phyloP scores from a whole-genome alignment of 192 early-diverging fungal species.

The Coemansia sp. region DNA sequence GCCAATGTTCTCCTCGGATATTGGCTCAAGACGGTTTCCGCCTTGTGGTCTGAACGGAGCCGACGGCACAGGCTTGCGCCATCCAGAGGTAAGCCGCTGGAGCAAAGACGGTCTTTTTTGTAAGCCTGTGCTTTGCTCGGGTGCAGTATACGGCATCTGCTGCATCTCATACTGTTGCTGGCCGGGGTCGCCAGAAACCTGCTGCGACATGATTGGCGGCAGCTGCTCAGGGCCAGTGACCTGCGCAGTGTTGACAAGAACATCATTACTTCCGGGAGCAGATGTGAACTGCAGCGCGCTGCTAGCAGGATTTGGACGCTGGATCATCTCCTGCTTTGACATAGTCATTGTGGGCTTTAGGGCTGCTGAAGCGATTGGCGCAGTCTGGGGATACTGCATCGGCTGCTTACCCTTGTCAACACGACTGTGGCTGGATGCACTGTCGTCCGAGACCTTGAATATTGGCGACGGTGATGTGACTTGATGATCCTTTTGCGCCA shows the following conservation, averaged over 20 bases:
- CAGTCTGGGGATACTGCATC: neutral
- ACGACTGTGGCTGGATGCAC: neutral
- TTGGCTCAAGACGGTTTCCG: constrained; percentile 14
- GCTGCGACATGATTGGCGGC: constrained; percentile 3
- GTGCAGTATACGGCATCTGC: constrained; percentile 4
- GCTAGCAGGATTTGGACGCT: constrained; percentile 7
- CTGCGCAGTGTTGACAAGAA: constrained; percentile 23
- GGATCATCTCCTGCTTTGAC: constrained; percentile 24
- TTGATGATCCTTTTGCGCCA: constrained; percentile 1
- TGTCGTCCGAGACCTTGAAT: constrained; percentile 9
- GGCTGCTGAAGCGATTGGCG: neutral
- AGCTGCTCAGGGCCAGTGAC: neutral
- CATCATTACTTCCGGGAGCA: constrained; percentile 4
- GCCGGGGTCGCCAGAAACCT: neutral
- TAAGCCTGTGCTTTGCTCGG: neutral
- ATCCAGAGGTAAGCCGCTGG: constrained; percentile 43
- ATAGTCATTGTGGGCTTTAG: neutral
- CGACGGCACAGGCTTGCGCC: constrained; percentile 31
- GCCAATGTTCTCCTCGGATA: constrained; percentile 18
- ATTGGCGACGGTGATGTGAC: constrained; percentile 23
- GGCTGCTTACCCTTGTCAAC: neutral
- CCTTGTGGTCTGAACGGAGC: neutral
- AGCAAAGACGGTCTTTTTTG: constrained; percentile 39
- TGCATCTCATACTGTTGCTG: constrained; percentile 5
- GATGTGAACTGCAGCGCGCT: neutral